These are phyloP conservation scores for Torulaspora quercuum DNA, from an alignment of 805 yeast genomes.

Conservation along the genomic window DNA sequence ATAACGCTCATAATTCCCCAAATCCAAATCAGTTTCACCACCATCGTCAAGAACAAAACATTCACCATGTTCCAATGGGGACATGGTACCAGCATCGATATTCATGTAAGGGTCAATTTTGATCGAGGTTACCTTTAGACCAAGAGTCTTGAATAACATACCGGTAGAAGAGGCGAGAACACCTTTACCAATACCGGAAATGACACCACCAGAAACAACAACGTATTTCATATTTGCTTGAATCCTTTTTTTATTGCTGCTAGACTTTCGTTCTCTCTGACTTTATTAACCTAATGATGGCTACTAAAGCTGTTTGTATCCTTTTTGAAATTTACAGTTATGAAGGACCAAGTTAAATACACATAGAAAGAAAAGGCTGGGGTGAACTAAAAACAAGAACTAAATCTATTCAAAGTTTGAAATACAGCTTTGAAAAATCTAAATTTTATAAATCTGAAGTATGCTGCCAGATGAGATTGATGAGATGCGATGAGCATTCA, in stretches of 20 bases:
- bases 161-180: constrained; percentile 98
- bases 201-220: constrained; percentile 98
- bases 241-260: constrained; percentile 1
- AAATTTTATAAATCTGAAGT: neutral
- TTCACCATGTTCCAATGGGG: constrained; percentile 98
- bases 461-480: constrained; percentile 5
- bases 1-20: constrained; percentile 97
- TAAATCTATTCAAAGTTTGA: neutral
- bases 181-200: constrained; percentile 99
- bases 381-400: constrained; percentile 13
- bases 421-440: neutral
- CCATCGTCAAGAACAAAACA: constrained; percentile 98
- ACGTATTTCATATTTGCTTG: constrained; percentile 85
- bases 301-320: constrained; percentile 1
- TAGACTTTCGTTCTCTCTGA: constrained; percentile 1
- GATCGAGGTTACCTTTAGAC: constrained; percentile 92
- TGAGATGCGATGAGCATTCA: constrained; percentile 16
- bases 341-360: constrained; percentile 4
- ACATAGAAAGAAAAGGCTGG: constrained; percentile 12
- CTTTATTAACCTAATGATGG: constrained; percentile 1
- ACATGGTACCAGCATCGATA: constrained; percentile 99
- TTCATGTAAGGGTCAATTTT: constrained; percentile 99
- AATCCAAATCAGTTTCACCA: constrained; percentile 97
- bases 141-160: constrained; percentile 85
- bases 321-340: neutral